phyloP scores from a whole-genome alignment of 2,329 filamentous ascomycete genomes.

The Fonsecaea monophora region DNA sequence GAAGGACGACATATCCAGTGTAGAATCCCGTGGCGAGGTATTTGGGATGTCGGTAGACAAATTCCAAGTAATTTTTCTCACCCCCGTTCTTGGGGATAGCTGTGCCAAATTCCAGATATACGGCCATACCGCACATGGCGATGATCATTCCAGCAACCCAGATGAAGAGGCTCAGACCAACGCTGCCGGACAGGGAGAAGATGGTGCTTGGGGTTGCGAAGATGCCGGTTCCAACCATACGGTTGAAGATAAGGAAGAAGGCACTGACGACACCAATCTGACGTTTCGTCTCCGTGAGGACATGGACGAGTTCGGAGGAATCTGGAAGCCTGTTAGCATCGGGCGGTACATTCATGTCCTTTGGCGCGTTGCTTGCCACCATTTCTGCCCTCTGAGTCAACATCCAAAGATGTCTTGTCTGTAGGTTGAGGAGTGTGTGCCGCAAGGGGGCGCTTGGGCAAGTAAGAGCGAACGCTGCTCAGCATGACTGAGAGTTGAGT shows the following conservation, averaged over 20 bases:
- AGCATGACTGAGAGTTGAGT: neutral
- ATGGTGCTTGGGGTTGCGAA: conserved; percentile 66
- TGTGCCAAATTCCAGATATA: conserved; percentile 57
- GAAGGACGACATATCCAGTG: conserved; percentile 58
- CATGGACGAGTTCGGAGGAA: conserved; percentile 6
- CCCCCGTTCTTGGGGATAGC: conserved; percentile 57
- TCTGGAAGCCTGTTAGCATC: conserved; percentile 7
- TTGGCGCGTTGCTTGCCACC: neutral
- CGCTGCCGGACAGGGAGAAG: conserved; percentile 61
- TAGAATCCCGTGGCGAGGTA: conserved; percentile 63
- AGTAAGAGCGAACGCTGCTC: conserved; percentile 2
- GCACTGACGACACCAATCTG: conserved; percentile 50
- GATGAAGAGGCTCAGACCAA: conserved; percentile 61
- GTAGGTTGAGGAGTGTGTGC: neutral
- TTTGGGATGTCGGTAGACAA: conserved; percentile 58
- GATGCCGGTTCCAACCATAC: conserved; percentile 53
- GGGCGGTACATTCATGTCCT: neutral
- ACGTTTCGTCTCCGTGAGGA: conserved; percentile 26
- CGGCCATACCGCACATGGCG: conserved; percentile 55
- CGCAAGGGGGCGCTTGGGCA: neutral
- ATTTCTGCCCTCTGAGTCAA: conserved; percentile 5
- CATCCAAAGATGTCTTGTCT: neutral
- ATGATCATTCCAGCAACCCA: conserved; percentile 61
- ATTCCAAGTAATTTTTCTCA: conserved; percentile 62
- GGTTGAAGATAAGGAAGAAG: conserved; percentile 58